Conservation (phyloP, 306 rosid genomes). For the Cicer judaicum region DNA sequence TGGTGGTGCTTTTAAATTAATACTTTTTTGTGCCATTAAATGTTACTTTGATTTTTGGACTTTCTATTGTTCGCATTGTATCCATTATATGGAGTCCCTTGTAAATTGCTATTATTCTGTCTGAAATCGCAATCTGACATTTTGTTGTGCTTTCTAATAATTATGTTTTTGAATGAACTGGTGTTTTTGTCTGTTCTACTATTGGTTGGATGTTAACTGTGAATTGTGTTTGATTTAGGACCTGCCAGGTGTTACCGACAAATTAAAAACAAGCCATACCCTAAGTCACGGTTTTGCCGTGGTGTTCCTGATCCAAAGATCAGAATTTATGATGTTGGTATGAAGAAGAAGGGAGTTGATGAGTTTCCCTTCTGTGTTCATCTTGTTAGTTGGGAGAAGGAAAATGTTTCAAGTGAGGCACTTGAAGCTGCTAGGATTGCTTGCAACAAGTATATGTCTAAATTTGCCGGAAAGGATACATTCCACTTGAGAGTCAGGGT, state of each 20-base stretch:
- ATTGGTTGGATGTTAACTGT: background rate
- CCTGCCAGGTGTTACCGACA: slow-evolving; percentile 7
- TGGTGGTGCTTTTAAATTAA: background rate
- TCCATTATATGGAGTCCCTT: background rate
- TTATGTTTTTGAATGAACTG: background rate
- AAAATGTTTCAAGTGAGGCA: slow-evolving; percentile 11
- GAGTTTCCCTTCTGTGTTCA: slow-evolving; percentile 15
- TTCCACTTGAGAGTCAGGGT: slow-evolving; percentile 10
- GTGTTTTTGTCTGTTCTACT: background rate
- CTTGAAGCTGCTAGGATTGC: slow-evolving; percentile 13
- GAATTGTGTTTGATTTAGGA: background rate
- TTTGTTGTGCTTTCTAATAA: background rate
- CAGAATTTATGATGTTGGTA: background rate
- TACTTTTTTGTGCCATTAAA: background rate
- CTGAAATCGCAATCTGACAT: background rate
- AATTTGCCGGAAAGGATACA: slow-evolving; percentile 12
- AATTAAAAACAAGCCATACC: slow-evolving; percentile 5
- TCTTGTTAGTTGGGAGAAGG: slow-evolving; percentile 15
- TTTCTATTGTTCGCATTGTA: background rate
- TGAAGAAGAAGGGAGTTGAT: background rate
- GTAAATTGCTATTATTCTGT: background rate
- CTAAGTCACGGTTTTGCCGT: slow-evolving; percentile 15
- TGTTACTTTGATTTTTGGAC: background rate
- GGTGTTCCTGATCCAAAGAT: slow-evolving; percentile 15
- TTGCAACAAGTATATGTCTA: background rate